These are phyloP conservation scores for Sphagnum fallax DNA, from an alignment of 228 moss, liverwort and hornwort species.

Conservation along the genomic window DNA sequence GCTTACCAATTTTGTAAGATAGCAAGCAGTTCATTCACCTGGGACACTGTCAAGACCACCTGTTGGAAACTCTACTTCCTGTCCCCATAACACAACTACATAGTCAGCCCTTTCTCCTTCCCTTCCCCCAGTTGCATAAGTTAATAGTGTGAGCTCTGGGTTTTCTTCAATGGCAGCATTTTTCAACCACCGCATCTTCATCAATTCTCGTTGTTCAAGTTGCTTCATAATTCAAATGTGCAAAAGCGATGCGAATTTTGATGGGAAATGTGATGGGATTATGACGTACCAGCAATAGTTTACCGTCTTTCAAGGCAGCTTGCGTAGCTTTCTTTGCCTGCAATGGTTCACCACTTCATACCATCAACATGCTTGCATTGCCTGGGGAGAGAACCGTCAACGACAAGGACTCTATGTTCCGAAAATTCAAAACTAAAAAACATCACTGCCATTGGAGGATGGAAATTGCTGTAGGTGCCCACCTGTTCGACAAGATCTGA, in stretches of 20 bases:
- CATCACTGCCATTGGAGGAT: not conserved
- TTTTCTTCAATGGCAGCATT: too few species aligned
- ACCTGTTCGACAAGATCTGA: conserved; percentile 72
- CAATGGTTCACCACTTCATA: not conserved
- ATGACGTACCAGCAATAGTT: conserved; percentile 65
- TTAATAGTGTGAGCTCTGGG: not conserved
- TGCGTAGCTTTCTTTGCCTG: conserved; percentile 68
- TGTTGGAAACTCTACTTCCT: conserved; percentile 99
- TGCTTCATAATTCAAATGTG: not conserved
- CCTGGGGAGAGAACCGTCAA: not conserved
- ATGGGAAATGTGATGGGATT: not conserved
- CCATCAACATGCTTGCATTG: not conserved
- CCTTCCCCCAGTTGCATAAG: not conserved
- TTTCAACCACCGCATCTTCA: too few species aligned
- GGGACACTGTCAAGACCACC: conserved; percentile 89
- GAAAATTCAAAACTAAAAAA: not conserved
- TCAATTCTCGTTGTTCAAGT: not conserved
- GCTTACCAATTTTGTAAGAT: conserved; percentile 39
- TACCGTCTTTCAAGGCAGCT: conserved; percentile 74
- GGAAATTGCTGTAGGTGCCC: not conserved
- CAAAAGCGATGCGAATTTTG: not conserved
- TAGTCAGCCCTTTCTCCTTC: not conserved
- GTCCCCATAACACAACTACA: conserved; percentile 10
- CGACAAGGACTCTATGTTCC: not conserved
- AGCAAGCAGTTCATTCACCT: conserved; percentile 73